Conservation (phyloP, 805 yeast species). For the Lipomyces japonicus region DNA sequence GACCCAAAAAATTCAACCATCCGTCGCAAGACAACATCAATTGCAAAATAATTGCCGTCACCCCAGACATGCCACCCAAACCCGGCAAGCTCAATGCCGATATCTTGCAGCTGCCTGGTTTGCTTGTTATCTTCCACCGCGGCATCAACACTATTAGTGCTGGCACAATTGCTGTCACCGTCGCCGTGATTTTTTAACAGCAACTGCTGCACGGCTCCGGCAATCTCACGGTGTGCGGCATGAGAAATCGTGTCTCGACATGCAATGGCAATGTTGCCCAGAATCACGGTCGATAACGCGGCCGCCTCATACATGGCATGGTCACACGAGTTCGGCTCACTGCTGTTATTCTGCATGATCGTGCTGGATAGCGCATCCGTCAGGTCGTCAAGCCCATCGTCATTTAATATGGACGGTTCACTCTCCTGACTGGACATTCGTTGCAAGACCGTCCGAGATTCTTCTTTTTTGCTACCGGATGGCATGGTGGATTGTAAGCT, state of each 20-base stretch:
- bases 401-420: conserved; percentile 6
- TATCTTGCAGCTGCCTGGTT: conserved; percentile 14
- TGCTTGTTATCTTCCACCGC: conserved; percentile 6
- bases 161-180: background rate
- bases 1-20: conserved; percentile 17
- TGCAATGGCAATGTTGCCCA: conserved; percentile 19
- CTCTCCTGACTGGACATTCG: conserved; percentile 6
- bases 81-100: conserved; percentile 25
- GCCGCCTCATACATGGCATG: conserved; percentile 14
- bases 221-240: conserved; percentile 18
- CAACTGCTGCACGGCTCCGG: conserved; percentile 14
- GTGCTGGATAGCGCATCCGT: conserved; percentile 1
- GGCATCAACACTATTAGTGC: too few relatives aligned
- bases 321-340: conserved; percentile 5
- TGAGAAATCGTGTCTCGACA: conserved; percentile 12
- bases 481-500: background rate
- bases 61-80: conserved; percentile 27
- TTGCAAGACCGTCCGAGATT: conserved; percentile 7
- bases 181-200: conserved; percentile 2
- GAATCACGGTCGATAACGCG: conserved; percentile 16
- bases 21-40: conserved; percentile 3
- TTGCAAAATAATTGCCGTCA: conserved; percentile 14
- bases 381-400: conserved; percentile 16
- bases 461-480: conserved; percentile 5
- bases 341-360: background rate